phyloP scores from a whole-genome alignment of 2,329 filamentous ascomycete genomes.

The Orbilia brochopaga region DNA sequence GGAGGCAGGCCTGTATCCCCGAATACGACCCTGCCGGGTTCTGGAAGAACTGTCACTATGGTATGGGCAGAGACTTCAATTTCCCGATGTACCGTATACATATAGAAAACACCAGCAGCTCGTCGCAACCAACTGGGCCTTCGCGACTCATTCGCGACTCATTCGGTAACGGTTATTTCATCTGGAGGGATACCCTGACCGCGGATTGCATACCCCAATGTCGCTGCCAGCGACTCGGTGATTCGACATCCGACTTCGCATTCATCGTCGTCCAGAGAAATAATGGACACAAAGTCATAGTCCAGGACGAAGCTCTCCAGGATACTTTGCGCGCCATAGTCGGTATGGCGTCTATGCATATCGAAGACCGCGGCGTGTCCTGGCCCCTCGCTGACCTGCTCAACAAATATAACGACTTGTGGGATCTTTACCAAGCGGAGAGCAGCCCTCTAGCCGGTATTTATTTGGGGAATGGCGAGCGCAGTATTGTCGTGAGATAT shows the following conservation, averaged over 20 bases:
- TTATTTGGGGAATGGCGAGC: no score
- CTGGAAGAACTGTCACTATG: neutral
- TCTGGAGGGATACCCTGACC: neutral
- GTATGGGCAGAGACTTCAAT: neutral
- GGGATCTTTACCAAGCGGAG: neutral
- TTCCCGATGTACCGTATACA: no score
- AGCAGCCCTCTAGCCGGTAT: neutral
- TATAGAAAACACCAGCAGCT: neutral
- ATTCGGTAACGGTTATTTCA: neutral
- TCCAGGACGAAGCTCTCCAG: neutral
- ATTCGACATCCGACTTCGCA: neutral
- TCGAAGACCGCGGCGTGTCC: neutral
- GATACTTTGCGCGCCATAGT: neutral
- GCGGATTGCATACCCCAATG: neutral
- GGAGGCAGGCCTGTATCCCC: no score
- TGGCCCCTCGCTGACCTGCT: neutral
- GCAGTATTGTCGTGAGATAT: no score
- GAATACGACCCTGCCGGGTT: no score
- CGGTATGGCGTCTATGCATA: no score
- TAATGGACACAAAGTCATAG: neutral
- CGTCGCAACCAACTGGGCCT: neutral
- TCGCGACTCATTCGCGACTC: neutral
- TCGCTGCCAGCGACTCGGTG: neutral
- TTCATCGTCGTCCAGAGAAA: neutral
- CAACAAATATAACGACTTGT: neutral